phyloP scores from a whole-genome alignment of 768 basidiomycete species.

The Sarcomyxa edulis region DNA sequence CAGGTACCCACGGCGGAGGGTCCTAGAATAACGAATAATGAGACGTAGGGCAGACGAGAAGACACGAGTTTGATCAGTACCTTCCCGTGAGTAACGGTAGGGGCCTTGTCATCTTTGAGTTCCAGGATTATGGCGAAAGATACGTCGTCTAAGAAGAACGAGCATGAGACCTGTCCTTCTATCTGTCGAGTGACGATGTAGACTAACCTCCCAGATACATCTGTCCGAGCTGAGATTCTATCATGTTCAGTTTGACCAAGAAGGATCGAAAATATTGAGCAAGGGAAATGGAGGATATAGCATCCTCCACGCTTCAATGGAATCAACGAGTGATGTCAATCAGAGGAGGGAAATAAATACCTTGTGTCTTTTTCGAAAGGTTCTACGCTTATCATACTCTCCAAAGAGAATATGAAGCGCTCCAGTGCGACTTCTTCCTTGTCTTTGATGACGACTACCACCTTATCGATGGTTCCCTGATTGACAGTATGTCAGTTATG shows the following conservation, averaged over 20 bases:
- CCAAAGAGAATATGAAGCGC: constrained; percentile 84
- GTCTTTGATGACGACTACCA: constrained; percentile 82
- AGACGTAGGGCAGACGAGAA: constrained; percentile 1
- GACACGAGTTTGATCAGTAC: constrained; percentile 16
- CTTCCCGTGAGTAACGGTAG: constrained; percentile 44
- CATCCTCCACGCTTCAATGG: constrained; percentile 56
- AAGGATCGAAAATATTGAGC: constrained; percentile 80
- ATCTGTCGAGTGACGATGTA: background rate
- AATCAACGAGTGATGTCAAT: background rate
- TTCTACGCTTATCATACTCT: constrained; percentile 73
- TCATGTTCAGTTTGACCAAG: constrained; percentile 73
- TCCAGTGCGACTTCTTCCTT: constrained; percentile 79
- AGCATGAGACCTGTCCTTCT: no score
- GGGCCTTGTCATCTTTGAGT: constrained; percentile 60
- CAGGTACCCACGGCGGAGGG: constrained; percentile 78
- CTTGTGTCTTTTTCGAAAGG: constrained; percentile 64
- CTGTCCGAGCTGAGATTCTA: constrained; percentile 65
- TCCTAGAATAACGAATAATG: constrained; percentile 30
- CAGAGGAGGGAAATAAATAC: constrained; percentile 25
- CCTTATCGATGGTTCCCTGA: constrained; percentile 75
- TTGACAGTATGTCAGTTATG: constrained; percentile 4
- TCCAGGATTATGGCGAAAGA: constrained; percentile 85
- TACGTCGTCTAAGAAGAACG: constrained; percentile 45
- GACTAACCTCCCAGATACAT: constrained; percentile 48
- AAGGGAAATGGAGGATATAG: constrained; percentile 59